These are phyloP conservation scores for Trametes gibbosa DNA, from an alignment of 768 basidiomycete genomes.

Conservation along the genomic window DNA sequence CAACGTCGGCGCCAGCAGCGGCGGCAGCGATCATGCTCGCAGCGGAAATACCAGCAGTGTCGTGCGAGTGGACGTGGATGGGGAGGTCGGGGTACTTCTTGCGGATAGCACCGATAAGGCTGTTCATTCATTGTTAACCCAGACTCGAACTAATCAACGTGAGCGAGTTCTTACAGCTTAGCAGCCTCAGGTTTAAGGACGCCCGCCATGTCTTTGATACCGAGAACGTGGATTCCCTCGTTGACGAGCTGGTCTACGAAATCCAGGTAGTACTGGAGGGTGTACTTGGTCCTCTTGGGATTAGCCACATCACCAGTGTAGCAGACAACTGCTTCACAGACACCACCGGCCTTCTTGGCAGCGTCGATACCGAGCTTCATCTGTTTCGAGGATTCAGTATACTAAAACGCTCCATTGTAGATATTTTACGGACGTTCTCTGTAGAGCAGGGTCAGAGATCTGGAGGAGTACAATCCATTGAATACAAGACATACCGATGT, in stretches of 20 bases:
- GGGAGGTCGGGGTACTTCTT: slow-evolving; percentile 96
- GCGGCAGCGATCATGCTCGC: slow-evolving; percentile 98
- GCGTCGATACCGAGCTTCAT: slow-evolving; percentile 99
- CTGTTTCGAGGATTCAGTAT: slow-evolving; percentile 38
- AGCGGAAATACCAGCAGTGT: slow-evolving; percentile 96
- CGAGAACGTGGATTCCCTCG: slow-evolving; percentile 95
- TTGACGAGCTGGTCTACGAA: slow-evolving; percentile 90
- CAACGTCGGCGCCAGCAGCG: slow-evolving; percentile 95
- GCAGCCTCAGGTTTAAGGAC: slow-evolving; percentile 94
- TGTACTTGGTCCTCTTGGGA: slow-evolving; percentile 96
- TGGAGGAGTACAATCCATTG: no score
- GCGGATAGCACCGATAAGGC: slow-evolving; percentile 91
- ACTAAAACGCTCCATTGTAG: background rate
- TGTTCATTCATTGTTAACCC: slow-evolving; percentile 29
- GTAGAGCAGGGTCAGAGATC: slow-evolving; percentile 5
- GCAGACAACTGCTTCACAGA: slow-evolving; percentile 95
- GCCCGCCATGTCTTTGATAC: slow-evolving; percentile 99
- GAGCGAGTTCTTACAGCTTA: slow-evolving; percentile 55
- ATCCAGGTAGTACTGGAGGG: slow-evolving; percentile 94
- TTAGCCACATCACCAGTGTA: slow-evolving; percentile 97
- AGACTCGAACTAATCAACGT: background rate
- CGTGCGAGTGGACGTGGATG: slow-evolving; percentile 99
- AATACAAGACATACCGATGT: slow-evolving; percentile 68
- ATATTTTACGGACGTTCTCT: slow-evolving; percentile 63
- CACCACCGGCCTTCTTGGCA: slow-evolving; percentile 99